phyloP scores from a whole-genome alignment of 805 yeast species.

The Barnettozyma vustinii region DNA sequence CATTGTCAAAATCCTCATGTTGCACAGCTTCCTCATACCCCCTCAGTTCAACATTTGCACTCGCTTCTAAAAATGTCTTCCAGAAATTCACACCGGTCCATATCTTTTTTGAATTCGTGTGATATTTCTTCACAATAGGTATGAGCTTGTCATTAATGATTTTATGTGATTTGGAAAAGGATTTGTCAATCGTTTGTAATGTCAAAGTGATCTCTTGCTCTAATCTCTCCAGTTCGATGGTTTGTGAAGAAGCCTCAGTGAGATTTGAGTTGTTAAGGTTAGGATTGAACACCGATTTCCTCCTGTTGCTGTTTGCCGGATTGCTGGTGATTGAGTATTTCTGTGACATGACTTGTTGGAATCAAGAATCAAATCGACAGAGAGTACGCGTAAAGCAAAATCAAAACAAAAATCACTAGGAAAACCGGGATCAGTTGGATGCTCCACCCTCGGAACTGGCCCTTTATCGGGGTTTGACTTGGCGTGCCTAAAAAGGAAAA shows the following conservation, averaged over 20 bases:
- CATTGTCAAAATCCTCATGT: not conserved
- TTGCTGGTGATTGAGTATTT: conserved; percentile 15
- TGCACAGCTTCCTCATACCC: conserved; percentile 41
- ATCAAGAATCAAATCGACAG: not conserved
- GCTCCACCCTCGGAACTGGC: too few species aligned
- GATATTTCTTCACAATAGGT: conserved; percentile 61
- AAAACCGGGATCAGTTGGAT: too few species aligned
- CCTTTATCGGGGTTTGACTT: too few species aligned
- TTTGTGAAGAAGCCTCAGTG: conserved; percentile 22
- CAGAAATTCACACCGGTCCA: conserved; percentile 69
- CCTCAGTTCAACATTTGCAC: conserved; percentile 59
- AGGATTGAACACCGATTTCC: conserved; percentile 24
- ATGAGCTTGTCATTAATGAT: conserved; percentile 61
- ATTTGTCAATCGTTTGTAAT: conserved; percentile 73
- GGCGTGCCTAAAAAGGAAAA: too few species aligned
- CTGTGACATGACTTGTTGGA: conserved; percentile 14
- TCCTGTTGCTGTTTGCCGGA: conserved; percentile 12
- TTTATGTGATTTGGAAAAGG: conserved; percentile 61
- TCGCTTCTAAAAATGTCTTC: conserved; percentile 71
- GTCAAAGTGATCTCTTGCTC: conserved; percentile 77
- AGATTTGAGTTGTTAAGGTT: conserved; percentile 13
- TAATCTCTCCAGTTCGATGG: conserved; percentile 47
- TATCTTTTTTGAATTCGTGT: conserved; percentile 49
- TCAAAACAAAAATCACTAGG: too few species aligned
- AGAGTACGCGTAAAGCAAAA: not conserved